Percentiles rank a stretch among this genome's conserved stretches.
Conservation (phyloP, 176 grass and related monocot species). For the Cenchrus americanus region DNA sequence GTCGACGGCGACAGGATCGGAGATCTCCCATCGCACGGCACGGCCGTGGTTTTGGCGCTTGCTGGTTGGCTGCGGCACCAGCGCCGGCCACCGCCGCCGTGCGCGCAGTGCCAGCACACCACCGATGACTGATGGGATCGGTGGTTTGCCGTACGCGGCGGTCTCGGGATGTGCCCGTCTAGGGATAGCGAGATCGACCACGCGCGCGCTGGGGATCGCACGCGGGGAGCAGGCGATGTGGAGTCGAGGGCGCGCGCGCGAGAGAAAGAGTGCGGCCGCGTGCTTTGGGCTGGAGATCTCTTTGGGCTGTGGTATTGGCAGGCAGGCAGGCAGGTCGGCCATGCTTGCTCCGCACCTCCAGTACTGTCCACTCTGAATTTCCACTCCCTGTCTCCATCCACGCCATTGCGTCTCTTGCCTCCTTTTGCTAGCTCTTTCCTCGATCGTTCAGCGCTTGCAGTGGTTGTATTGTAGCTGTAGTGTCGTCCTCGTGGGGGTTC, state of each 20-base stretch:
- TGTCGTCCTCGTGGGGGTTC: conserved; percentile 8
- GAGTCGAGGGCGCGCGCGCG: not conserved
- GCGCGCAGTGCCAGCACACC: not conserved
- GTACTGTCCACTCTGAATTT: no score
- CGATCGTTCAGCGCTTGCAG: not conserved
- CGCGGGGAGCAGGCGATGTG: not conserved
- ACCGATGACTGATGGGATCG: not conserved
- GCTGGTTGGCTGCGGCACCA: not conserved
- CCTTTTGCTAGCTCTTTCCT: not conserved
- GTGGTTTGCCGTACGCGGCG: not conserved
- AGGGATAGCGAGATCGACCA: not conserved
- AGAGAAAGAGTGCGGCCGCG: not conserved
- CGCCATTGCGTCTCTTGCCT: not conserved
- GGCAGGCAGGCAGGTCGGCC: conserved; percentile 17
- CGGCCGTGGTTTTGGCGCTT: not conserved
- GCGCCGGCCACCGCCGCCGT: not conserved
- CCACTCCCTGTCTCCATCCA: not conserved
- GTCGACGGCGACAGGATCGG: conserved; percentile 39
- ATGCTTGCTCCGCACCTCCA: conserved; percentile 26
- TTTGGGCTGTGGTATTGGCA: not conserved
- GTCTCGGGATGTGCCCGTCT: not conserved
- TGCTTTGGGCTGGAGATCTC: not conserved
- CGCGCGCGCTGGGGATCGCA: not conserved
- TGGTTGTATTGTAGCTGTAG: not conserved
- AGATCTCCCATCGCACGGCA: not conserved